A percentile compares a stretch with the other conserved stretches of the same genome.
These are phyloP conservation scores for Phaeosphaeriaceae sp. DNA, from an alignment of 2,329 filamentous ascomycete species.

Conservation along the genomic window DNA sequence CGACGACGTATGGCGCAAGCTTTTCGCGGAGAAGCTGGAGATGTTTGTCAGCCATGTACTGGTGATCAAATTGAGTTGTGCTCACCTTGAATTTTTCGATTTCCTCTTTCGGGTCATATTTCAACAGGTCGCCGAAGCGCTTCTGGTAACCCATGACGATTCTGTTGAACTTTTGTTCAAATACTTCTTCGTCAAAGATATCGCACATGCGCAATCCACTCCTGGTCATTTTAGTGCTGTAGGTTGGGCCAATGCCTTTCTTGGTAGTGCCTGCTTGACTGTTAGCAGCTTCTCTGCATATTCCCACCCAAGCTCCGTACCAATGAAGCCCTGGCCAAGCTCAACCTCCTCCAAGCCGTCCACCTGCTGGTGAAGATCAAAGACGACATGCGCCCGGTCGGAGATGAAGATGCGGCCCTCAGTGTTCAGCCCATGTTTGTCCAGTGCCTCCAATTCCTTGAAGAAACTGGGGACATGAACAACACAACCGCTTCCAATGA, in stretches of 20 bases:
- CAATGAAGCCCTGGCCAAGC: constrained; percentile 55
- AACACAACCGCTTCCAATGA: constrained; percentile 71
- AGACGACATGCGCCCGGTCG: constrained; percentile 68
- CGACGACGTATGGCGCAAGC: constrained; percentile 67
- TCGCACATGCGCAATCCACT: constrained; percentile 71
- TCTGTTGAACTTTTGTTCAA: constrained; percentile 69
- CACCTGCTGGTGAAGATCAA: constrained; percentile 70
- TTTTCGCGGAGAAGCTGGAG: constrained; percentile 59
- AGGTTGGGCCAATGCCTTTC: constrained; percentile 63
- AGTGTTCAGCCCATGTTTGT: constrained; percentile 66
- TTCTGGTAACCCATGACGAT: constrained; percentile 70
- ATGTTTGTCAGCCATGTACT: constrained; percentile 1
- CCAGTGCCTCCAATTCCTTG: constrained; percentile 66
- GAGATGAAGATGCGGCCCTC: constrained; percentile 67
- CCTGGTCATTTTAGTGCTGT: constrained; percentile 68
- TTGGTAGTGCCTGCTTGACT: constrained; percentile 57
- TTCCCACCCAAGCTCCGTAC: constrained; percentile 26
- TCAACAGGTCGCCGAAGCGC: constrained; percentile 69
- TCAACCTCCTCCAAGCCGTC: constrained; percentile 71
- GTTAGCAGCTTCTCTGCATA: constrained; percentile 28
- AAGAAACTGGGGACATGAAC: constrained; percentile 73
- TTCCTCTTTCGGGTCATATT: constrained; percentile 74
- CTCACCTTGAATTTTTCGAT: constrained; percentile 64
- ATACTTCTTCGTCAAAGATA: constrained; percentile 69
- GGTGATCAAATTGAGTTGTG: not conserved